A percentile compares a stretch with the other conserved stretches of the same genome.
Conservation (phyloP, 768 basidiomycete species). For the Mycena leptocephala region DNA sequence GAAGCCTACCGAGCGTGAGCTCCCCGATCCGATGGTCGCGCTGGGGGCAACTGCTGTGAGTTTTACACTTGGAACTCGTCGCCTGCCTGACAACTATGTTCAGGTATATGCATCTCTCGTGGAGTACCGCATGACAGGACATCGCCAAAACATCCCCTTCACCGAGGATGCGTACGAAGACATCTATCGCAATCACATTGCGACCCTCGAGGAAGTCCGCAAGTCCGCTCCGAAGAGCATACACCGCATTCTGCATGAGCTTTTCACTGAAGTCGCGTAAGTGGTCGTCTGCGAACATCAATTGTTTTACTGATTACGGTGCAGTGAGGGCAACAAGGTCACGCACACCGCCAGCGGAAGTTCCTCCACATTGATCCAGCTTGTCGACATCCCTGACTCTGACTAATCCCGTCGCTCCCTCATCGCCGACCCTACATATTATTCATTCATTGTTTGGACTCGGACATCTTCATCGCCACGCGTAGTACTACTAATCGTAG, state of each 20-base stretch:
- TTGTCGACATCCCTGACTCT: slow-evolving; percentile 14
- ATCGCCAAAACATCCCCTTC: slow-evolving; percentile 11
- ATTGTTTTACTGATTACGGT: not conserved
- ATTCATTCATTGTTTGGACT: not conserved
- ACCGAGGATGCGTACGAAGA: slow-evolving; percentile 19
- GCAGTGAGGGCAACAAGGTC: not conserved
- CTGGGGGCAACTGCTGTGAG: slow-evolving; percentile 1
- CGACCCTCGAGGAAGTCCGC: not conserved
- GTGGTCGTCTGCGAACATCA: not conserved
- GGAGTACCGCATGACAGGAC: slow-evolving; percentile 12
- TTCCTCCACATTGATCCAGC: slow-evolving; percentile 18
- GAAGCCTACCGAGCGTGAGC: not conserved
- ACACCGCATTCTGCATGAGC: slow-evolving; percentile 1
- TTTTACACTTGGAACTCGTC: not conserved
- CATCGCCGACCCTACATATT: not conserved
- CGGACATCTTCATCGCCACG: not conserved
- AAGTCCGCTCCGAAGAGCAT: not conserved
- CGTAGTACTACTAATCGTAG: not conserved
- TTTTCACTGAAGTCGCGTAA: slow-evolving; percentile 15
- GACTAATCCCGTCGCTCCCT: not conserved
- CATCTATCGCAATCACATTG: slow-evolving; percentile 12
- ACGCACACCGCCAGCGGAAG: slow-evolving; percentile 7
- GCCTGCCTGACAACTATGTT: not conserved
- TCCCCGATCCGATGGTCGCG: slow-evolving; percentile 8
- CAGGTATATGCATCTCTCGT: slow-evolving; percentile 13